Base-by-base conservation (phyloP, 495 filamentous ascomycete species). In the Hyaloscypha finlandica region DNA sequence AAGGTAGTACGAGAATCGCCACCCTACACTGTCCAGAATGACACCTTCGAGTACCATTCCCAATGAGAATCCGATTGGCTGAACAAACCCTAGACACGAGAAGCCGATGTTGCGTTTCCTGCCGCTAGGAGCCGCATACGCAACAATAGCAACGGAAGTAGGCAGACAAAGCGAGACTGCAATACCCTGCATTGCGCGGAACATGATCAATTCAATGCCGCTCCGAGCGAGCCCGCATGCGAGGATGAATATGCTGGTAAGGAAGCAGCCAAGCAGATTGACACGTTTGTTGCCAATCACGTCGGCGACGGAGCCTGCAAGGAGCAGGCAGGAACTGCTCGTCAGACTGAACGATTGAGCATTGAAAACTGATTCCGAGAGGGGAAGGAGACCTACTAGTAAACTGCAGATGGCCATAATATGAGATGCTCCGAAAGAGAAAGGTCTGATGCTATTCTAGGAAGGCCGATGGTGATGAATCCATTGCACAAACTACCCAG, bases 21-120 rank as follows among this genome's bases (percentile, higher is more conserved):
- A 86, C 3, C 81, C 81, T 8, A 63, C 29, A 57, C 80, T 71
- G 0, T 74, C 76, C 4, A 80, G 69, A 51, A 88, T 81, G 8
- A 86, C 62, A 22, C 85, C 85, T 22, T 81, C 83, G 6, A 87
- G 71, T 0, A 88, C 78, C 9, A 88, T 72, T 0, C 85, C 85
- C 8, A 85, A 33, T 0, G 80, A 79, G 71, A 84, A 88, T 1
- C 85, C 85, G 29, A 87, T 55, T 0, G 81, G 81, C 62, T 80
- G 78, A 4, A 78, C 80, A 1, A 81, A 67, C 0, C 85, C 85
- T 14, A 85, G 61, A 48, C 74, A 78, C 0, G 81, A 79, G 64
- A 87, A 86, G 0, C 75, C 84, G 0, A 86, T 66, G 60, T 87
- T 89, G 8, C 86, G 72, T 37, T 68, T 57, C 33, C 75, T 73